Evolutionary conservation across 306 rosid species (phyloP).

Genomic region (Begonia peltatifolia): DNA sequence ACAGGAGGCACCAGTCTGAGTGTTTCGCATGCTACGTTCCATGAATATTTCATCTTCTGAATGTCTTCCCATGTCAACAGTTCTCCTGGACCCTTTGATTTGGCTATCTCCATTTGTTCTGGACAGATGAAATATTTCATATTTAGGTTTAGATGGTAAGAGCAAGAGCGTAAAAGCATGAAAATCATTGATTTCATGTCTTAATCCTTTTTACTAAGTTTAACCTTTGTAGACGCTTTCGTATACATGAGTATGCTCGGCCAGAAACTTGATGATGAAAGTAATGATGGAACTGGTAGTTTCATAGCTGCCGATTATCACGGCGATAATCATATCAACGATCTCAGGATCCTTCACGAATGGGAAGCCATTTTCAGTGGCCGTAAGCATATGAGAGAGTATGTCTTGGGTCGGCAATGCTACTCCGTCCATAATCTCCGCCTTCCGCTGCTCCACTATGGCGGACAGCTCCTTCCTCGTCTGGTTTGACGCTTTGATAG

Average conservation of each 20-base stretch:
- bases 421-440: not conserved
- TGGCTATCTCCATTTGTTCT: slow-evolving; percentile 13
- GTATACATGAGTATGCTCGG: slow-evolving; percentile 3
- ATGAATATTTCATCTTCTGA: slow-evolving; percentile 13
- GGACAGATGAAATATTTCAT: too few relatives aligned
- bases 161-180: not conserved
- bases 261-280: slow-evolving; percentile 9
- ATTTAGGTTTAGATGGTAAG: too few relatives aligned
- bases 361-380: too few relatives aligned
- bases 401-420: slow-evolving; percentile 6
- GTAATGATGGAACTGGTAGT: slow-evolving; percentile 1
- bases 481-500: not conserved
- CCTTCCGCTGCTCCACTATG: slow-evolving; percentile 5
- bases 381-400: not conserved
- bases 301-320: slow-evolving; percentile 8
- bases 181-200: not conserved
- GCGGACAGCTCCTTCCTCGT: slow-evolving; percentile 1
- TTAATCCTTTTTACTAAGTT: not conserved
- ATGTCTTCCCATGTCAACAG: slow-evolving; percentile 7
- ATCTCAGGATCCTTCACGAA: slow-evolving; percentile 5
- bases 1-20: slow-evolving; percentile 5
- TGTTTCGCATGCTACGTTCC: slow-evolving; percentile 11
- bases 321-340: slow-evolving; percentile 1
- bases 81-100: slow-evolving; percentile 6
- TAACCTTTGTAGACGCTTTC: slow-evolving; percentile 3